A percentile compares a stretch with the other conserved stretches of the same genome.
phyloP scores from a whole-genome alignment of 768 basidiomycete species.

The Suillus sp. region DNA sequence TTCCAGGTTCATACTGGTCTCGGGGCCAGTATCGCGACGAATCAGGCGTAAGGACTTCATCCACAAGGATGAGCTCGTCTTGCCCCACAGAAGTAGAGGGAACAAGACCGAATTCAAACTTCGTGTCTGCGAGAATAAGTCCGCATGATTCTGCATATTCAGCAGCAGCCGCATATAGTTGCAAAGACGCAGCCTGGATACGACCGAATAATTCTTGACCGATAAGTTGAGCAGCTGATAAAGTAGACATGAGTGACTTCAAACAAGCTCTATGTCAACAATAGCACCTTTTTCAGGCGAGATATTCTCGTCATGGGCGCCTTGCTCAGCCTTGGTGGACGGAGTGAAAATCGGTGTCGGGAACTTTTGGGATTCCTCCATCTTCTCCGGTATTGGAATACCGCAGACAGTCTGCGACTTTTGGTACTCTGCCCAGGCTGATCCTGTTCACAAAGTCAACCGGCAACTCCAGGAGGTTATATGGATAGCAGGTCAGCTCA shows the following conservation, averaged over 20 bases:
- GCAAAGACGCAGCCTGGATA: slow-evolving; percentile 61
- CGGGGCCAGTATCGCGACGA: slow-evolving; percentile 97
- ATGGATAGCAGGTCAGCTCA: slow-evolving; percentile 33
- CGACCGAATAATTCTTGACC: slow-evolving; percentile 63
- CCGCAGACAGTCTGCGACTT: slow-evolving; percentile 86
- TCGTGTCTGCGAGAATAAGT: slow-evolving; percentile 95
- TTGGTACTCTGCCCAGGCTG: slow-evolving; percentile 95
- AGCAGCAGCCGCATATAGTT: slow-evolving; percentile 74
- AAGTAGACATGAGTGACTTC: slow-evolving; percentile 8
- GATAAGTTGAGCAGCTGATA: slow-evolving; percentile 53
- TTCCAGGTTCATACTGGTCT: slow-evolving; percentile 68
- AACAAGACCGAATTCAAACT: slow-evolving; percentile 95
- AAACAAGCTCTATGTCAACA: background rate
- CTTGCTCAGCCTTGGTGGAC: slow-evolving; percentile 94
- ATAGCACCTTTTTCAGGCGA: slow-evolving; percentile 72
- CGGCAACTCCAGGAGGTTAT: background rate
- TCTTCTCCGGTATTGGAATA: slow-evolving; percentile 73
- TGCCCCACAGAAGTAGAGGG: slow-evolving; percentile 35
- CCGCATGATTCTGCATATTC: slow-evolving; percentile 68
- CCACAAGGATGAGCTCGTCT: slow-evolving; percentile 79
- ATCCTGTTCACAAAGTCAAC: slow-evolving; percentile 54
- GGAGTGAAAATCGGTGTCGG: slow-evolving; percentile 90
- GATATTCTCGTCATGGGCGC: slow-evolving; percentile 95
- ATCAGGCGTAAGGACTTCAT: slow-evolving; percentile 97
- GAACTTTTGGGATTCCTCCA: slow-evolving; percentile 81